Evolutionary conservation across 2,329 filamentous ascomycete genomes (phyloP), one percentile per base, ranked within the genome.

Genomic region (Claviceps sp.): DNA sequence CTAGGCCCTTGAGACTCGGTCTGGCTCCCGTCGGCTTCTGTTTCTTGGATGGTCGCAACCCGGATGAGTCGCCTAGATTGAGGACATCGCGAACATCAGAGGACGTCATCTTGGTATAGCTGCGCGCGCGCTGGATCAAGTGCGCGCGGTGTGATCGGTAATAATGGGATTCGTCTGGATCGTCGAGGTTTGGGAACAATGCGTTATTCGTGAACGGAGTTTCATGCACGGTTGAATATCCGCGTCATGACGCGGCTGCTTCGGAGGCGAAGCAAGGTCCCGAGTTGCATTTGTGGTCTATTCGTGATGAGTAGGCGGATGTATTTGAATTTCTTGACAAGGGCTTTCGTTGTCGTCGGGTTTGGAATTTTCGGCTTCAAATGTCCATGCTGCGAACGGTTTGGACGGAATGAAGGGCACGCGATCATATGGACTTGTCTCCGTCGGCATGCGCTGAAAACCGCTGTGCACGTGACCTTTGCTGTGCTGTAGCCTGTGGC

Each of bases 71-170:
- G 48, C 84, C 84, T 65, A 95, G 75, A 67, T 90, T 88, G 63
- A 95, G 81, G 64, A 95, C 87, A 67, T 95, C 89, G 71, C 87
- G 88, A 60, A 94, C 81, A 75, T 95, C 89, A 66, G 82, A 79
- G 56, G 84, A 84, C 55, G 84, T 76, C 83, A 87, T 87, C 57
- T 61, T 73, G 10, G 10, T 34, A 4, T 2, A 34, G 10, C 30
- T 34, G 30, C 10, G 30, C 30, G 30, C 30, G 30, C 30, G 30
- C 30, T 11, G 10, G 10, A 34, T 34, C 30, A 34, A 34, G 10
- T 34, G 30, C 30, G 30, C 30, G 30, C 30, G 30, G 30, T 34
- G 30, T 11, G 30, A 11, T 34, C 30, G 30, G 30, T 11, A 11
- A 34, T 34, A 34, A 10, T 34, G 10, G 30, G 10, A 11, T 34